These are phyloP conservation scores for Talaromyces sp. DNA, from an alignment of 2,329 filamentous ascomycete species.

Conservation along the genomic window DNA sequence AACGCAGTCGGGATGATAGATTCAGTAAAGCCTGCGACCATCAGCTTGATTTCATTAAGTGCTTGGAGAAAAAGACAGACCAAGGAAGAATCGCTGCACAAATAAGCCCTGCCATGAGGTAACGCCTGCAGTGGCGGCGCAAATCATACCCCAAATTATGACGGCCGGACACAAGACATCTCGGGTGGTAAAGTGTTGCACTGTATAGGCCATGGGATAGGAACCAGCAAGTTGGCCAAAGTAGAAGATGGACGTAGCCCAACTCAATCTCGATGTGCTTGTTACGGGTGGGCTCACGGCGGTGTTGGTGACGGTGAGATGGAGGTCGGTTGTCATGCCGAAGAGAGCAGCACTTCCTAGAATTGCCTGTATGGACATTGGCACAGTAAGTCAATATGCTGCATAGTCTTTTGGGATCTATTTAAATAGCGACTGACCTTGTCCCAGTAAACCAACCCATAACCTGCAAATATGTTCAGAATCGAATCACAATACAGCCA, in stretches of 20 bases:
- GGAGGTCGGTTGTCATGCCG: constrained; percentile 68
- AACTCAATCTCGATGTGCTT: constrained; percentile 65
- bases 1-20: constrained; percentile 63
- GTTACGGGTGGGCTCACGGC: constrained; percentile 53
- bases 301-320: constrained; percentile 54
- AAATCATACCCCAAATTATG: constrained; percentile 63
- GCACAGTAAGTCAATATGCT: background rate
- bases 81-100: constrained; percentile 62
- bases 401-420: background rate
- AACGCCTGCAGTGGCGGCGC: constrained; percentile 66
- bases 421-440: constrained; percentile 45
- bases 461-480: constrained; percentile 29
- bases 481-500: background rate
- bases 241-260: constrained; percentile 77
- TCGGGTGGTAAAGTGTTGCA: constrained; percentile 66
- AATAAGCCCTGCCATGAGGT: constrained; percentile 61
- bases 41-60: background rate
- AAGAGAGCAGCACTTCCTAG: constrained; percentile 69
- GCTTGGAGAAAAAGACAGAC: constrained; percentile 18
- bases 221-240: constrained; percentile 73
- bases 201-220: constrained; percentile 67
- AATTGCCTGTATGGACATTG: constrained; percentile 54
- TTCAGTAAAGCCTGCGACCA: constrained; percentile 51
- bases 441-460: constrained; percentile 68
- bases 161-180: constrained; percentile 55